A percentile compares a stretch with the other conserved stretches of the same genome.
These are phyloP conservation scores for Saccharomycopsis microspora DNA, from an alignment of 805 yeast genomes.

Conservation along the genomic window DNA sequence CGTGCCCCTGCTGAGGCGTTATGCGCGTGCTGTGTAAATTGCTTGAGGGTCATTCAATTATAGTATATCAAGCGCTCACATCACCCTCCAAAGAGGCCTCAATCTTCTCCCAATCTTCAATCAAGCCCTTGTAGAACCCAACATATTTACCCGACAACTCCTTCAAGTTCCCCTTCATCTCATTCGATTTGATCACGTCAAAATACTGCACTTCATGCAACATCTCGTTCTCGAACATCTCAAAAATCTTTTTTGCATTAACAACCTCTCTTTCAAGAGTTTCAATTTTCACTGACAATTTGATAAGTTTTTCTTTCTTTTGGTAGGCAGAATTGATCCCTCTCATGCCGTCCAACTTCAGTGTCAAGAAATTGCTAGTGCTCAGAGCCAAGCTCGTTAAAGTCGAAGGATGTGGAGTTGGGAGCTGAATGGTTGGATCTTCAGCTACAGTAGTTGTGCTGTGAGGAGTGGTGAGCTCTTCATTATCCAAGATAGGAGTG, in stretches of 20 bases:
- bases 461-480: constrained; percentile 7
- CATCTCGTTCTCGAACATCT: constrained; percentile 45
- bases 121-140: constrained; percentile 55
- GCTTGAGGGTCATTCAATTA: too few relatives aligned
- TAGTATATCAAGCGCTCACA: not conserved
- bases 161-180: constrained; percentile 59
- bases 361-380: constrained; percentile 36
- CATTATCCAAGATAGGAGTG: constrained; percentile 2
- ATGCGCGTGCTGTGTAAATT: too few relatives aligned
- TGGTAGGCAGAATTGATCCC: constrained; percentile 37
- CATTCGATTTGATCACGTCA: constrained; percentile 70
- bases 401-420: constrained; percentile 16
- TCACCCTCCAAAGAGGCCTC: constrained; percentile 25
- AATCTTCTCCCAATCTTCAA: constrained; percentile 59
- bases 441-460: constrained; percentile 11
- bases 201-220: constrained; percentile 51
- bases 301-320: constrained; percentile 40
- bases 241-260: constrained; percentile 37
- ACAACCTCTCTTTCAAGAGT: constrained; percentile 39
- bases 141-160: constrained; percentile 71
- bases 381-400: constrained; percentile 12
- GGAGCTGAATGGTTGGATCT: constrained; percentile 12
- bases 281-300: constrained; percentile 37
- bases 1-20: too few relatives aligned
- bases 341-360: constrained; percentile 48